Conservation (phyloP, 1,284 basidiomycete species). For the Malassezia vespertilionis region DNA sequence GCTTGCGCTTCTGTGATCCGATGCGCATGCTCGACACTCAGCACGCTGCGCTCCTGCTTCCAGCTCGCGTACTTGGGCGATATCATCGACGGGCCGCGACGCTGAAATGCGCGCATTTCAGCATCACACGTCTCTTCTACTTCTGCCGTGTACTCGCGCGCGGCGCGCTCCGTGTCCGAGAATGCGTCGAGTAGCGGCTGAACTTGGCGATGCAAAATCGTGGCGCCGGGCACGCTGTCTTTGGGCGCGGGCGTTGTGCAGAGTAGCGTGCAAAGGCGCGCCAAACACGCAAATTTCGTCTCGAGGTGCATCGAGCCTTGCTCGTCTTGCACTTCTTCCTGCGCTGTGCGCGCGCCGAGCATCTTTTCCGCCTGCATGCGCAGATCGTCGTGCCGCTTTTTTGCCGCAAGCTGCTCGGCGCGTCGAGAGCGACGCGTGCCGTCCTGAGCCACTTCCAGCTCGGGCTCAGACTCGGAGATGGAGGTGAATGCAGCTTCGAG, state of each 20-base stretch:
- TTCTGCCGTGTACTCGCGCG: background rate
- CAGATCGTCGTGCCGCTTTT: slow-evolving; percentile 3
- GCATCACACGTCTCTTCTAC: slow-evolving; percentile 1
- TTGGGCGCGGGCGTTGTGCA: slow-evolving; percentile 1
- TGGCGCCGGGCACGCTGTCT: background rate
- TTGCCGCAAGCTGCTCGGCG: slow-evolving; percentile 4
- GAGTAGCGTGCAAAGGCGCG: slow-evolving; percentile 9
- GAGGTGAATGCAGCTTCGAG: slow-evolving; percentile 2
- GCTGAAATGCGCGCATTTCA: slow-evolving; percentile 6
- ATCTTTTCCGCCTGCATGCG: background rate
- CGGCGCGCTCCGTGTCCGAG: background rate
- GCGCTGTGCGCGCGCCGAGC: background rate
- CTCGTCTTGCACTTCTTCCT: background rate
- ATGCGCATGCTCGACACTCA: background rate
- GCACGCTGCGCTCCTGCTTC: slow-evolving; percentile 6
- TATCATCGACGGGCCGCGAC: slow-evolving; percentile 7
- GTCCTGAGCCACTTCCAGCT: background rate
- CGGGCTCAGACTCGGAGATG: slow-evolving; percentile 2
- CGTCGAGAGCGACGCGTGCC: slow-evolving; percentile 11
- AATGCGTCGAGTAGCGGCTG: slow-evolving; percentile 4
- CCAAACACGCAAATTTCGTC: slow-evolving; percentile 10
- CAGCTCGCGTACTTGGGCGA: slow-evolving; percentile 7
- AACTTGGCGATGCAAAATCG: slow-evolving; percentile 4
- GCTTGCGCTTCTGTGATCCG: background rate
- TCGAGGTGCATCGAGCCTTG: slow-evolving; percentile 8